A percentile compares a stretch with the other conserved stretches of the same genome.
These are phyloP conservation scores for Vigna hirtella DNA, from an alignment of 306 rosid species.

Conservation along the genomic window DNA sequence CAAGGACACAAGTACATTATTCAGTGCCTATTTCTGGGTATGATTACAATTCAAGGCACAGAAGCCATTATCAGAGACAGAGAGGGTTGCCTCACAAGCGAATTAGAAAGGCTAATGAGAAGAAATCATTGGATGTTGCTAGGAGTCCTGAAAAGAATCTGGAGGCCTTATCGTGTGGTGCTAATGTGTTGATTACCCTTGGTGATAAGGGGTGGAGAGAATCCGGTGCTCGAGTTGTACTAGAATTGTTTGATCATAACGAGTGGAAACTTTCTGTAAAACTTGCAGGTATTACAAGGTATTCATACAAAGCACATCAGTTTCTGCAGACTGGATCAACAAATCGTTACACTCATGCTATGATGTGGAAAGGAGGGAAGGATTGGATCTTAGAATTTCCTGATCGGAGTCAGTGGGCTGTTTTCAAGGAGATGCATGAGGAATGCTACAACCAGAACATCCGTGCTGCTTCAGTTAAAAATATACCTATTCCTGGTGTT, in stretches of 20 bases:
- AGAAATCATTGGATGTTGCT: conserved; percentile 57
- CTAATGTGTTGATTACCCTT: conserved; percentile 66
- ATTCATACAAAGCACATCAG: conserved; percentile 83
- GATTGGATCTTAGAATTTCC: conserved; percentile 85
- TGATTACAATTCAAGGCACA: conserved; percentile 59
- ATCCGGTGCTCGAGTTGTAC: conserved; percentile 66
- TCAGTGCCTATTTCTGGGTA: conserved; percentile 61
- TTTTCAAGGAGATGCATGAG: conserved; percentile 87
- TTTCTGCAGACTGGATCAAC: conserved; percentile 90
- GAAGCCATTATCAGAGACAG: conserved; percentile 48
- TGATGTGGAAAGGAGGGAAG: conserved; percentile 95
- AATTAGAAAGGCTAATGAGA: conserved; percentile 73
- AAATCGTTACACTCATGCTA: conserved; percentile 88
- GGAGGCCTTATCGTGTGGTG: conserved; percentile 67
- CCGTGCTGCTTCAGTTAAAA: conserved; percentile 77
- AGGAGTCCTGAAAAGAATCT: conserved; percentile 62
- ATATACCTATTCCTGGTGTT: conserved; percentile 88
- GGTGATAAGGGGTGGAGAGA: conserved; percentile 88
- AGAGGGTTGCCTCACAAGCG: conserved; percentile 61
- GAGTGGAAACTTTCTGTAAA: conserved; percentile 88
- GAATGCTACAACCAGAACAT: conserved; percentile 79
- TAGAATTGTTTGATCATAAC: conserved; percentile 73
- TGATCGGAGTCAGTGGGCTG: conserved; percentile 87
- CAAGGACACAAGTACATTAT: conserved; percentile 81
- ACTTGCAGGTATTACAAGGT: conserved; percentile 63